Evolutionary conservation across 2,329 filamentous ascomycete genomes (phyloP).

Genomic region (Calonectria fujianensis): DNA sequence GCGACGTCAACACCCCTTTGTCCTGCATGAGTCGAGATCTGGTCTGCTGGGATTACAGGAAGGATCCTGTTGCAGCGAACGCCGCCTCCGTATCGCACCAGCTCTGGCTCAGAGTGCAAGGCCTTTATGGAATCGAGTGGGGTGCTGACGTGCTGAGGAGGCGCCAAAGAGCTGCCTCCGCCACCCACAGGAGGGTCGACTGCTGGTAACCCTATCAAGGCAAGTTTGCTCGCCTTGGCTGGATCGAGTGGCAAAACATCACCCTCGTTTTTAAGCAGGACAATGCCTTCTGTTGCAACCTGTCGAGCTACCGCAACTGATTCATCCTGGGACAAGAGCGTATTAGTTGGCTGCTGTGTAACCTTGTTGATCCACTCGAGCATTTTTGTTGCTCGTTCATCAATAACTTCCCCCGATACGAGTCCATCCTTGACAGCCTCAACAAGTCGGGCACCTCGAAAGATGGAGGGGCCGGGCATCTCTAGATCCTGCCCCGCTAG

Average conservation of each 20-base stretch:
- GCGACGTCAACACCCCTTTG: not conserved
- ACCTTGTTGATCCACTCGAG: constrained; percentile 15
- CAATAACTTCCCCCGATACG: not conserved
- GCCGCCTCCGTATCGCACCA: not conserved
- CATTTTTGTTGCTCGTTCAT: constrained; percentile 12
- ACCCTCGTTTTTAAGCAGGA: not conserved
- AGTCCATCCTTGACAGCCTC: not conserved
- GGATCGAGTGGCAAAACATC: not conserved
- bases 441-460: not conserved
- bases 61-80: constrained; percentile 4
- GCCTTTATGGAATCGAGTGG: constrained; percentile 5
- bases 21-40: not conserved
- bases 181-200: not conserved
- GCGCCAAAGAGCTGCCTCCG: not conserved
- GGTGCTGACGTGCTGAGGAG: not conserved
- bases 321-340: not conserved
- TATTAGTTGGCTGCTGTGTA: not conserved
- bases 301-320: not conserved
- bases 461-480: constrained; percentile 9
- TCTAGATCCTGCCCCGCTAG: constrained; percentile 2
- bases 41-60: not conserved
- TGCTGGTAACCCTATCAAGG: not conserved
- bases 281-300: constrained; percentile 1
- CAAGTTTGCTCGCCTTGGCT: not conserved
- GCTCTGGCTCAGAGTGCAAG: not conserved